phyloP scores from a whole-genome alignment of 192 early-diverging fungal species.

The Tieghemiomyces parasiticus region DNA sequence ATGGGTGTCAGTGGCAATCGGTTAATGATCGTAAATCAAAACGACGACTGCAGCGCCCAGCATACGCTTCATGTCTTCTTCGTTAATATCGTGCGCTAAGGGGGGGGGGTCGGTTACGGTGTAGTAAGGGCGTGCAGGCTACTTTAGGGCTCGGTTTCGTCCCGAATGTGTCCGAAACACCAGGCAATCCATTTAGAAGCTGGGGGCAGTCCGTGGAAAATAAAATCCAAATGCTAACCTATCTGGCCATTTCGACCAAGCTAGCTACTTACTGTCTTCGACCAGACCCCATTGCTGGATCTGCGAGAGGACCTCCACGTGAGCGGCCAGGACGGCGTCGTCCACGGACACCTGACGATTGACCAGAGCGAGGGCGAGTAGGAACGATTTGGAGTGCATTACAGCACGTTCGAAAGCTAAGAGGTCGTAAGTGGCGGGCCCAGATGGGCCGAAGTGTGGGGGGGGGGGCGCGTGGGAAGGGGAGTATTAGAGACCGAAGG shows the following conservation, averaged over 20 bases:
- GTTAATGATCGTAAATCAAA: neutral
- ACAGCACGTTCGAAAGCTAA: slow-evolving; percentile 80
- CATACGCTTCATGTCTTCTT: slow-evolving; percentile 32
- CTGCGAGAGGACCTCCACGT: slow-evolving; percentile 74
- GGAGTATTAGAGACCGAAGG: too few species aligned
- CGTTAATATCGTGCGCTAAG: slow-evolving; percentile 60
- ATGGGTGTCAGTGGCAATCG: too few species aligned
- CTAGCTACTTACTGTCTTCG: slow-evolving; percentile 46
- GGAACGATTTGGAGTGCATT: slow-evolving; percentile 75
- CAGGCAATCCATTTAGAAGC: too few species aligned
- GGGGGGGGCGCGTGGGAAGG: too few species aligned
- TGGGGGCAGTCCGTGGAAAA: too few species aligned
- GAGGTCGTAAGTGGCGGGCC: too few species aligned
- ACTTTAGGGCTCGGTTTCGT: too few species aligned
- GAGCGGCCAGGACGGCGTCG: slow-evolving; percentile 57
- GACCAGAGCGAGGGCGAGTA: slow-evolving; percentile 81
- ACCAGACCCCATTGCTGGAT: slow-evolving; percentile 86
- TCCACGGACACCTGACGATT: slow-evolving; percentile 57
- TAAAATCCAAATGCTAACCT: neutral
- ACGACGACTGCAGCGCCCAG: neutral
- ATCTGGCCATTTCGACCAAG: neutral
- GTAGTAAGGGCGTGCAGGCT: slow-evolving; percentile 17
- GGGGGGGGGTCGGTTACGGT: slow-evolving; percentile 13
- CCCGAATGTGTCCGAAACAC: too few species aligned
- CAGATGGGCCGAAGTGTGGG: too few species aligned